Conservation (phyloP, 331 rosid genomes). For the Spiraea crenata region DNA sequence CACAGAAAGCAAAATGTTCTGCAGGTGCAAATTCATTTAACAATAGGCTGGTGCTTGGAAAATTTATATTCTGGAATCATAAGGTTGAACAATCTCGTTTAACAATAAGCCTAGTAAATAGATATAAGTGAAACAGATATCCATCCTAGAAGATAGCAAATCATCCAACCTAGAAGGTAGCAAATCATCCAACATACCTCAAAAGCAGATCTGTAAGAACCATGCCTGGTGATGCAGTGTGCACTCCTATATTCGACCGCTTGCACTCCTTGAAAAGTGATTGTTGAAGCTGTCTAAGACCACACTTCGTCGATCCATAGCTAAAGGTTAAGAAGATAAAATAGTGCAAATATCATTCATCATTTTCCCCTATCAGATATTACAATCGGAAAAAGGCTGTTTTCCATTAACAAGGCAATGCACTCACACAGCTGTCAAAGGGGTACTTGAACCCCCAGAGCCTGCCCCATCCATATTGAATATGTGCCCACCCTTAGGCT, state of each 20-base stretch:
- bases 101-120: constrained; percentile 1
- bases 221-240: constrained; percentile 98
- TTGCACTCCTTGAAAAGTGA: constrained; percentile 81
- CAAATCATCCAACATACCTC: constrained; percentile 45
- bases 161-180: constrained; percentile 6
- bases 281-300: constrained; percentile 89
- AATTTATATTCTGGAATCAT: not conserved
- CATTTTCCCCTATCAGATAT: constrained; percentile 13
- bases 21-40: not conserved
- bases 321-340: constrained; percentile 36
- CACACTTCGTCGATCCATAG: constrained; percentile 93
- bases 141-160: constrained; percentile 7
- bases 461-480: constrained; percentile 98
- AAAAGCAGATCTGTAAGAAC: constrained; percentile 91
- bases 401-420: constrained; percentile 6
- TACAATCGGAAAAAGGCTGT: constrained; percentile 28
- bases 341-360: constrained; percentile 17
- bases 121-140: not conserved
- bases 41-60: not conserved
- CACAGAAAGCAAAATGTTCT: not conserved
- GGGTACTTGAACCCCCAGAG: constrained; percentile 97
- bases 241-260: constrained; percentile 80
- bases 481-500: constrained; percentile 77
- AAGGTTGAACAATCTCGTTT: not conserved
- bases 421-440: constrained; percentile 94